These are phyloP conservation scores for Chalciporus pseudorubinellus DNA, from an alignment of 768 basidiomycete species.

Conservation along the genomic window DNA sequence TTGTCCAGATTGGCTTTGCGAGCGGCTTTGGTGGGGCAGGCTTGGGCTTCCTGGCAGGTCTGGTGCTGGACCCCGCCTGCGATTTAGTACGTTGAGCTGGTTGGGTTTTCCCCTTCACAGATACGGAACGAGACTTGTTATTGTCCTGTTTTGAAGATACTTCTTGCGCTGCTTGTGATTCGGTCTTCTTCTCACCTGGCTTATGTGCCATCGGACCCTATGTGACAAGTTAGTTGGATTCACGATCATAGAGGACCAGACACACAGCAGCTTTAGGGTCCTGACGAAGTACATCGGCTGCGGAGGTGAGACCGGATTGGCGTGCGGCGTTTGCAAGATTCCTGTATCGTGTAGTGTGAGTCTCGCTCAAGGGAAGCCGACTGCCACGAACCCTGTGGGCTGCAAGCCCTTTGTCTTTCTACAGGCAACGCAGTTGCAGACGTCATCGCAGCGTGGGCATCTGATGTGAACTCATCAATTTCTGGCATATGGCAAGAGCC, in stretches of 20 bases:
- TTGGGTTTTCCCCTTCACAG: conserved; percentile 9
- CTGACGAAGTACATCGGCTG: conserved; percentile 35
- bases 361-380: background rate
- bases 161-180: conserved; percentile 7
- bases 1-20: conserved; percentile 54
- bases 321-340: conserved; percentile 39
- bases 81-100: conserved; percentile 8
- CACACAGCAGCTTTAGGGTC: conserved; percentile 34
- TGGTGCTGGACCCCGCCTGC: conserved; percentile 16
- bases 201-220: conserved; percentile 31
- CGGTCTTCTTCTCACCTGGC: conserved; percentile 18
- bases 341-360: conserved; percentile 22
- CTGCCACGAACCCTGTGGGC: conserved; percentile 51
- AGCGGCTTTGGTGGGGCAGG: conserved; percentile 31
- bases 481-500: conserved; percentile 4
- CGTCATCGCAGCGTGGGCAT: conserved; percentile 65
- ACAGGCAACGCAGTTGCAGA: conserved; percentile 68
- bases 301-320: conserved; percentile 38
- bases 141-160: background rate
- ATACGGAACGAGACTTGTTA: conserved; percentile 9
- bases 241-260: background rate
- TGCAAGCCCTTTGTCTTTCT: conserved; percentile 60
- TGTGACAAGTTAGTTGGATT: conserved; percentile 9
- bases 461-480: conserved; percentile 36
- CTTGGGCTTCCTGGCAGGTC: conserved; percentile 20